phyloP scores from a whole-genome alignment of 1,284 basidiomycete genomes.

The Pseudozyma hubeiensis region DNA sequence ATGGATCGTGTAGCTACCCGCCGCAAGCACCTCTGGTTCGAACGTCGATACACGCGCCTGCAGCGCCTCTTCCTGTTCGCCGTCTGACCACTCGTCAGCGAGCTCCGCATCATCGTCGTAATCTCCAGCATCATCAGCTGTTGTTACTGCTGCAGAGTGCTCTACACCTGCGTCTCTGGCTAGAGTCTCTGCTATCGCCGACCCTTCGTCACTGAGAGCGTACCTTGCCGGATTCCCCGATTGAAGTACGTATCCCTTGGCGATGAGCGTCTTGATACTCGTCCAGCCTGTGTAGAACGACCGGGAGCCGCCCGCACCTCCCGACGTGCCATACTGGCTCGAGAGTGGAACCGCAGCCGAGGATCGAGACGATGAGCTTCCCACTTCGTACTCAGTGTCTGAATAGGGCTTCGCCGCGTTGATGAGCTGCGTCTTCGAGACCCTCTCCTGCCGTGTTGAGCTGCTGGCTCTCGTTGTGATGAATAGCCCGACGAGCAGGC shows the following conservation, averaged over 20 bases:
- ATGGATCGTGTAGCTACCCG: slow-evolving; percentile 72
- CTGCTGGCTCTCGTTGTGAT: slow-evolving; percentile 24
- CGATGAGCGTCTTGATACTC: slow-evolving; percentile 66
- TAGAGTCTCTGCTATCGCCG: slow-evolving; percentile 47
- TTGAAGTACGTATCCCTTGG: slow-evolving; percentile 63
- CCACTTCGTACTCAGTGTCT: slow-evolving; percentile 59
- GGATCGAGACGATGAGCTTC: slow-evolving; percentile 30
- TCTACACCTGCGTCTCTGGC: slow-evolving; percentile 42
- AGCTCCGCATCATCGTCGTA: slow-evolving; percentile 4
- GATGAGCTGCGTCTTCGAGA: slow-evolving; percentile 62
- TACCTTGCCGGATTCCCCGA: slow-evolving; percentile 64
- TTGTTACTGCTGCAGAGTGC: neutral
- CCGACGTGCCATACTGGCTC: slow-evolving; percentile 19
- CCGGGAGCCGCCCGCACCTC: slow-evolving; percentile 19
- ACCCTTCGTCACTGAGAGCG: slow-evolving; percentile 61
- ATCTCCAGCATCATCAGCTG: neutral
- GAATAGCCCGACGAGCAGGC: slow-evolving; percentile 62
- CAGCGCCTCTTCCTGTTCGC: slow-evolving; percentile 19
- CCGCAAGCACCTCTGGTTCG: slow-evolving; percentile 70
- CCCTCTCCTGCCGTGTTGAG: slow-evolving; percentile 21
- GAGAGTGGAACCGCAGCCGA: slow-evolving; percentile 39
- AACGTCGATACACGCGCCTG: slow-evolving; percentile 13
- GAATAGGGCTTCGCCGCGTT: slow-evolving; percentile 58
- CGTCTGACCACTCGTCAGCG: slow-evolving; percentile 25
- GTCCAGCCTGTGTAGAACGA: slow-evolving; percentile 66